These are phyloP conservation scores for Exophiala xenobiotica DNA, from an alignment of 2,329 filamentous ascomycete genomes.

Conservation along the genomic window DNA sequence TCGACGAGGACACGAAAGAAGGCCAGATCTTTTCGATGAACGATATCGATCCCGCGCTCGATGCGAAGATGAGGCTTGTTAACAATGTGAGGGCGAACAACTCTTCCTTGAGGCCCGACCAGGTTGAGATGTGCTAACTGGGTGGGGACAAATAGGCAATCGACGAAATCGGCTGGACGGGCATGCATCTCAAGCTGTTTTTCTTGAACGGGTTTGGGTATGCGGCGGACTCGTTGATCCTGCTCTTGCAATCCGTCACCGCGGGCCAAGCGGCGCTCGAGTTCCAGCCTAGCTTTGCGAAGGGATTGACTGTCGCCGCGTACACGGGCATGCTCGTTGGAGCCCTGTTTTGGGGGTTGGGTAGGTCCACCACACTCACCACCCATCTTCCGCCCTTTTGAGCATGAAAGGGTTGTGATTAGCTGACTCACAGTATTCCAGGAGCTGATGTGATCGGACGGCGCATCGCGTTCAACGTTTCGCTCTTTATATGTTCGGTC, in stretches of 20 bases:
- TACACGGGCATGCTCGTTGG: slow-evolving; percentile 46
- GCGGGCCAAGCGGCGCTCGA: slow-evolving; percentile 26
- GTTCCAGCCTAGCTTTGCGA: slow-evolving; percentile 25
- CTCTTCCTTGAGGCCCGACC: background rate
- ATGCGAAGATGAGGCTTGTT: slow-evolving; percentile 41
- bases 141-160: slow-evolving; percentile 32
- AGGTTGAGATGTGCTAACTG: background rate
- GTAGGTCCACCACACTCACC: slow-evolving; percentile 35
- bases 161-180: slow-evolving; percentile 62
- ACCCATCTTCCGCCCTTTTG: background rate
- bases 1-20: slow-evolving; percentile 18
- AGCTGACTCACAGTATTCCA: slow-evolving; percentile 27
- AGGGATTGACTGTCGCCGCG: slow-evolving; percentile 39
- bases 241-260: slow-evolving; percentile 28
- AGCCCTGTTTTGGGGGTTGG: slow-evolving; percentile 65
- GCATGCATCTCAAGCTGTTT: slow-evolving; percentile 60
- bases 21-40: slow-evolving; percentile 29
- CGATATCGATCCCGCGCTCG: slow-evolving; percentile 40
- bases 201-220: slow-evolving; percentile 62
- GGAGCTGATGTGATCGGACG: slow-evolving; percentile 66
- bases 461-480: slow-evolving; percentile 67
- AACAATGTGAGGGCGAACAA: slow-evolving; percentile 34
- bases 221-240: slow-evolving; percentile 40
- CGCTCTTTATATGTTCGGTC: slow-evolving; percentile 61
- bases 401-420: background rate